Base-by-base conservation (phyloP, 2,329 filamentous ascomycete species). In the Knufia petricola region DNA sequence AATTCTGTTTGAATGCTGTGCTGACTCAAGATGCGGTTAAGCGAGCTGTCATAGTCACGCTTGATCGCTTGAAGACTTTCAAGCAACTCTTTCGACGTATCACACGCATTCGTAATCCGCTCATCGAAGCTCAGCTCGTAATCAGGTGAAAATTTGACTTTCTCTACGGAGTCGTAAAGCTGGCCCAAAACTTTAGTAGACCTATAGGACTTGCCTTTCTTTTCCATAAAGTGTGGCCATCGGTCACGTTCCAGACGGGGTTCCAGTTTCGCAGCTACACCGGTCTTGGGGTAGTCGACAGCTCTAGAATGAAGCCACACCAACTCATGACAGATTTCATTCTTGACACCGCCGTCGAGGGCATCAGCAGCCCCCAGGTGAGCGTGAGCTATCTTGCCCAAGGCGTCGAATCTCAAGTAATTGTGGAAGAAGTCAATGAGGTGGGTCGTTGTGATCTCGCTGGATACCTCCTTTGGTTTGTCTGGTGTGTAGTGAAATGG, bases 281-380 rank as follows among this genome's bases (percentile, higher is more conserved):
- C 92, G 1, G 87, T 90, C 68, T 98, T 98, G 38, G 86, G 82
- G 61, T 92, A 98, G 63, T 98, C 92, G 1, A 98, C 92, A 0
- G 92, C 90, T 57, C 82, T 80, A 0, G 92, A 96, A 63, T 98
- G 92, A 2, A 96, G 69, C 7, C 76, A 70, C 2, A 90, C 88
- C 3, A 96, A 72, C 44, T 80, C 69, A 0, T 92, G 66, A 77
- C 89, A 96, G 50, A 76, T 80, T 0, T 69, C 57, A 54, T 82
- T 74, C 56, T 80, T 82, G 1, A 90, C 81, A 0, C 88, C 86
- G 1, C 72, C 61, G 0, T 66, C 58, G 3, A 76, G 67, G 7
- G 58, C 63, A 60, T 98, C 92, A 0, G 87, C 82, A 59, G 78
- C 79, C 1, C 82, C 89, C 15, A 94, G 69, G 65, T 98, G 92